phyloP scores from a whole-genome alignment of 2,329 filamentous ascomycete genomes.

The Conoideocrella luteorostrata region DNA sequence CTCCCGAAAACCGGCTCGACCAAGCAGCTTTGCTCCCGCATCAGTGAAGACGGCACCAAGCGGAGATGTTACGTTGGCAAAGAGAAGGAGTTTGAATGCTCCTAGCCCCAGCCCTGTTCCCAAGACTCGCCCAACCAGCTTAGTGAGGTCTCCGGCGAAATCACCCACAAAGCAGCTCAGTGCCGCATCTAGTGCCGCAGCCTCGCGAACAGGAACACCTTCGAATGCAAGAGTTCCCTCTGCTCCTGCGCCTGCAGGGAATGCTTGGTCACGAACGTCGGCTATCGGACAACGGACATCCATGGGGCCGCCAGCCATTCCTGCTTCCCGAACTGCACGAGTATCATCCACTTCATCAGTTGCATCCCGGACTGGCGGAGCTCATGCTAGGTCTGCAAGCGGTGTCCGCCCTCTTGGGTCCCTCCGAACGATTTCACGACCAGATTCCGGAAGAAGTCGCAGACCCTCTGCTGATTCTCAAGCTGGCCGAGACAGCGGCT shows the following conservation, averaged over 20 bases:
- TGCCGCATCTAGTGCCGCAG: conserved; percentile 49
- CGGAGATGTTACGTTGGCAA: conserved; percentile 48
- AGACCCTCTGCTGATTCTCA: conserved; percentile 41
- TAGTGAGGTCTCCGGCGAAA: conserved; percentile 64
- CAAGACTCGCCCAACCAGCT: conserved; percentile 51
- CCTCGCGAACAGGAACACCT: conserved; percentile 60
- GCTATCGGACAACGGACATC: conserved; percentile 51
- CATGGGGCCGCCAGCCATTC: conserved; percentile 59
- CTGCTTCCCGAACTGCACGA: conserved; percentile 35
- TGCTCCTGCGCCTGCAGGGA: conserved; percentile 17
- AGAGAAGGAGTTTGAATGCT: conserved; percentile 63
- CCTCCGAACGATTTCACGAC: conserved; percentile 29
- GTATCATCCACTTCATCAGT: conserved; percentile 39
- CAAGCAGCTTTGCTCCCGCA: conserved; percentile 41
- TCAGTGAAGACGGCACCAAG: conserved; percentile 33
- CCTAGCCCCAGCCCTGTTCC: conserved; percentile 66
- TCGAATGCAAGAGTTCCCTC: conserved; percentile 45
- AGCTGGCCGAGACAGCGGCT: conserved; percentile 34
- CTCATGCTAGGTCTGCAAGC: conserved; percentile 31
- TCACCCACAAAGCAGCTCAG: conserved; percentile 70
- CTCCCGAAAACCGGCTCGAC: conserved; percentile 34
- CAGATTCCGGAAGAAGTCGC: conserved; percentile 33
- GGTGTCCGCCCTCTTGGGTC: conserved; percentile 34
- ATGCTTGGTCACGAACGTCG: conserved; percentile 48
- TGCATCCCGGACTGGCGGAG: conserved; percentile 24